Evolutionary conservation across 768 basidiomycete species (phyloP).

Genomic region (Boletus fagicola): DNA sequence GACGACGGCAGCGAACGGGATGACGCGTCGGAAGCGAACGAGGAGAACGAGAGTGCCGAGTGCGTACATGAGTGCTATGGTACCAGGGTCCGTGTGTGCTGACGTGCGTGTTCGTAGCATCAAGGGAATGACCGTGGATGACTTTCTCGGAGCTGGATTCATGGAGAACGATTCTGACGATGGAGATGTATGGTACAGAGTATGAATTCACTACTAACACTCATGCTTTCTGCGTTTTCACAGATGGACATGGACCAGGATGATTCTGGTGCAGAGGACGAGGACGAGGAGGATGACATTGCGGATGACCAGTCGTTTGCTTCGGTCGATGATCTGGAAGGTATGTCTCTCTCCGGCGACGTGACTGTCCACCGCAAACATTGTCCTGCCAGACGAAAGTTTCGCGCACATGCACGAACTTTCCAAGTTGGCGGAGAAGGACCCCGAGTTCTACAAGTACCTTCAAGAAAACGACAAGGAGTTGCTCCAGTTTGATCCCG

Average conservation of each 20-base stretch:
- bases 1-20: conserved; percentile 32
- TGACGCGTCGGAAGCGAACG: conserved; percentile 19
- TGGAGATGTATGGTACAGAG: conserved; percentile 31
- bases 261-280: conserved; percentile 39
- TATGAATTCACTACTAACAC: not conserved
- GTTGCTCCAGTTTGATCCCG: conserved; percentile 74
- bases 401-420: conserved; percentile 76
- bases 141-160: conserved; percentile 69
- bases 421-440: conserved; percentile 87
- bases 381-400: conserved; percentile 56
- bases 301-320: conserved; percentile 68
- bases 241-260: conserved; percentile 29
- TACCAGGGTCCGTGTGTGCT: not conserved
- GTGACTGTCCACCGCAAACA: not conserved
- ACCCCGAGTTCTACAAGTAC: conserved; percentile 99
- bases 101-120: conserved; percentile 11
- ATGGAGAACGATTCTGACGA: conserved; percentile 63
- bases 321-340: conserved; percentile 77
- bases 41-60: conserved; percentile 3
- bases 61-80: conserved; percentile 5
- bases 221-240: conserved; percentile 4
- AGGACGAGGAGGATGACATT: conserved; percentile 41
- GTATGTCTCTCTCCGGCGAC: conserved; percentile 27
- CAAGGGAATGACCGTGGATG: conserved; percentile 67
- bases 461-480: conserved; percentile 93